Percentiles rank a stretch among this genome's conserved stretches.
These are phyloP conservation scores for Suillus brevipes DNA, from an alignment of 768 basidiomycete genomes.

Conservation along the genomic window DNA sequence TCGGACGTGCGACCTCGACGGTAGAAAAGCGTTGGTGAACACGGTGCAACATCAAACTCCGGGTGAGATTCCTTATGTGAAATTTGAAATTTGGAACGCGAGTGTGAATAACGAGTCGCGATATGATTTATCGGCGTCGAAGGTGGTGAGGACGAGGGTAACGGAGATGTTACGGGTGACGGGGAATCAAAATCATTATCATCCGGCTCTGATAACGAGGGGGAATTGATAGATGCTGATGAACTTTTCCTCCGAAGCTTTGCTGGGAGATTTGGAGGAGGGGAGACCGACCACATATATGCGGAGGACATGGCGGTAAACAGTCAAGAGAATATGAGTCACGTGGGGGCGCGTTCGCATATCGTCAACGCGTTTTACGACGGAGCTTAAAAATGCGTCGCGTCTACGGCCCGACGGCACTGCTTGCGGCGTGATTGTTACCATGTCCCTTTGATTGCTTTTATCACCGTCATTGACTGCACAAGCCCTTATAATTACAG, in stretches of 20 bases:
- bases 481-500: neutral
- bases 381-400: slow-evolving; percentile 28
- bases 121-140: slow-evolving; percentile 13
- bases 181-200: neutral
- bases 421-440: too few species aligned
- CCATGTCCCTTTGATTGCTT: neutral
- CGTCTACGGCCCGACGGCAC: neutral
- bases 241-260: slow-evolving; percentile 26
- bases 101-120: neutral
- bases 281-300: slow-evolving; percentile 9
- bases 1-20: slow-evolving; percentile 1
- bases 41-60: neutral
- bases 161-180: slow-evolving; percentile 20
- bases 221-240: slow-evolving; percentile 14
- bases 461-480: neutral
- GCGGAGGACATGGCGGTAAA: slow-evolving; percentile 30
- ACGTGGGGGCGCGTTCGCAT: slow-evolving; percentile 24
- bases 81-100: neutral
- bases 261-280: slow-evolving; percentile 19
- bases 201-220: slow-evolving; percentile 8
- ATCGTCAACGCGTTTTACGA: slow-evolving; percentile 35
- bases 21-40: slow-evolving; percentile 11
- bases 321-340: slow-evolving; percentile 30
- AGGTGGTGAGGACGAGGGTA: slow-evolving; percentile 22
- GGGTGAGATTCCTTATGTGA: too few species aligned